Evolutionary conservation across 2,329 filamentous ascomycete species (phyloP), one percentile per base, ranked within the genome.

Genomic region (Ambrosiella beaveri): DNA sequence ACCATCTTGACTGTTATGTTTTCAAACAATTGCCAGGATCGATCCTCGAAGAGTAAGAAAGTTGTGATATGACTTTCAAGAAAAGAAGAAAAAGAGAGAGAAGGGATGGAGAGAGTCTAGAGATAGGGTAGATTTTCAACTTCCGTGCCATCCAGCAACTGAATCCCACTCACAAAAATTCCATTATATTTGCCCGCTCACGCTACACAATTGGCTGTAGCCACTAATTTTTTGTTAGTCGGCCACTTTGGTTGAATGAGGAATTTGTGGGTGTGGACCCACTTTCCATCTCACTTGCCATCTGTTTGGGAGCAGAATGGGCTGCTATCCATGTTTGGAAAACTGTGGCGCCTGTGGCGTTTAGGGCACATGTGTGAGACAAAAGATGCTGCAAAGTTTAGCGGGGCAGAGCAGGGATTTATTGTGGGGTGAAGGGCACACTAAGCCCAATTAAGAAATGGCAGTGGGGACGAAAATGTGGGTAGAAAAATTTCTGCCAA

Each of bases 31-130:
- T 76, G 78, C 77, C 78, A 60, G 77, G 76, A 71, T 74, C 77
- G 78, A 81, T 82, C 79, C 79, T 82, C 79, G 79, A 82, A 82
- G 79, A 81, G 78, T 71, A 61, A 66, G 63, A 68, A 64, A 65
- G 66, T 65, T 64, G 69, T 66, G 69, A 66, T 64, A 64, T 64
- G 67, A 64, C 19, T 47, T 66, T 61, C 65, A 65, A 63, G 57
- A 50, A 63, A 56, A 59, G 61, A 51, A 61, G 59, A 60, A 60
- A 59, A 64, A 61, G 63, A 60, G 58, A 63, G 64, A 57, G 41
- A 19, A 58, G 45, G 58, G 58, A 40, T 39, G 51, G 58, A 60
- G 13, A 56, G 44, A 15, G 3, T 47, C 44, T 15, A 54, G 47
- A 7, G 54, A 56, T 53, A 58, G 57, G 57, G 57, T 58, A 58